Conservation (phyloP, 75 land plant genomes). For the Ceratopteris richardii region DNA sequence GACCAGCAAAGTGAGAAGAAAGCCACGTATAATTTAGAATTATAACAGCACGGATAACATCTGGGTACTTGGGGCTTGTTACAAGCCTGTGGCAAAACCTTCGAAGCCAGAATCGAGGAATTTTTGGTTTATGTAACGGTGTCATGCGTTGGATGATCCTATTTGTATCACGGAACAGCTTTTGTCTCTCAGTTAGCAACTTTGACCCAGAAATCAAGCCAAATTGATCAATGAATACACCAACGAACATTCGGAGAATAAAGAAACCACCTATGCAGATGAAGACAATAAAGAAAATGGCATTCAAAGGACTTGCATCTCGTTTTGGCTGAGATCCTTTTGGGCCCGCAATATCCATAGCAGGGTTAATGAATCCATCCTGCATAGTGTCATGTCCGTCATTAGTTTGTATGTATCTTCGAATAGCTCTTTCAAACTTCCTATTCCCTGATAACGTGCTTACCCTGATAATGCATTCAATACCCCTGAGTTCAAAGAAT, state of each 20-base stretch:
- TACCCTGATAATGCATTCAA: too few relatives aligned
- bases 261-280: conserved; percentile 20
- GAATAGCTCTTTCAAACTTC: too few relatives aligned
- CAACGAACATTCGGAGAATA: conserved; percentile 25
- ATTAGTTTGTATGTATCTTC: too few relatives aligned
- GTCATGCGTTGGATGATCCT: conserved; percentile 22
- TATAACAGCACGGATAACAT: conserved; percentile 10
- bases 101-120: conserved; percentile 4
- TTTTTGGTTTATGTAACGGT: conserved; percentile 8
- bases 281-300: conserved; percentile 18
- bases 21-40: conserved; percentile 13
- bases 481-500: too few relatives aligned
- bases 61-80: conserved; percentile 9
- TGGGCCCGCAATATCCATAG: conserved; percentile 19
- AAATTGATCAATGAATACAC: conserved; percentile 37
- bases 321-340: conserved; percentile 11
- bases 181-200: conserved; percentile 32
- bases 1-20: conserved; percentile 15
- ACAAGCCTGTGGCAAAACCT: conserved; percentile 10
- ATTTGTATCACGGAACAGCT: conserved; percentile 33
- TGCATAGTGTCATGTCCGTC: not conserved
- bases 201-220: conserved; percentile 32
- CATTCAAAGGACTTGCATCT: conserved; percentile 12
- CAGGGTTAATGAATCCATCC: conserved; percentile 13
- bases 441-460: too few relatives aligned